Percentiles rank a stretch among this genome's conserved stretches.
Conservation (phyloP, 106 monocot species). For the Alisma plantagoaquatica region DNA sequence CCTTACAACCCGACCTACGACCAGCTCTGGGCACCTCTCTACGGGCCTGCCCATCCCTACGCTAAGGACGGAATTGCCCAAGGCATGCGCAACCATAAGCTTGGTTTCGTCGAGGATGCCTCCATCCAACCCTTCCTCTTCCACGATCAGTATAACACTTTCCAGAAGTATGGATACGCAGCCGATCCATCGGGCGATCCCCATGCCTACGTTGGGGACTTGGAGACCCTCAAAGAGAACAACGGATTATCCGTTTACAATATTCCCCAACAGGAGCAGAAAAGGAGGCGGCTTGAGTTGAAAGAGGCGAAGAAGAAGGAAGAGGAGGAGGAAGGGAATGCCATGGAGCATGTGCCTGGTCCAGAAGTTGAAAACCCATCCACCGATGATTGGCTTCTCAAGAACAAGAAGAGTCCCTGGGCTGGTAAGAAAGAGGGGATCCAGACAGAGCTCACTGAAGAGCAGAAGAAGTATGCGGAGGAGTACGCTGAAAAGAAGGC, state of each 20-base stretch:
- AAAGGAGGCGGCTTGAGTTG: slow-evolving; percentile 43
- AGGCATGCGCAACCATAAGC: slow-evolving; percentile 95
- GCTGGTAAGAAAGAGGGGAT: slow-evolving; percentile 59
- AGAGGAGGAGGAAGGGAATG: slow-evolving; percentile 1
- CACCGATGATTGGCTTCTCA: slow-evolving; percentile 76
- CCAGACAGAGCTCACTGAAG: slow-evolving; percentile 78
- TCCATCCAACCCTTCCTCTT: slow-evolving; percentile 92
- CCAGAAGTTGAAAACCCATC: slow-evolving; percentile 53
- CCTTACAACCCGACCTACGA: slow-evolving; percentile 90
- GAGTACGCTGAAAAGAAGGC: slow-evolving; percentile 92
- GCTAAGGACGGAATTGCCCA: slow-evolving; percentile 68
- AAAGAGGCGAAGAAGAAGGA: slow-evolving; percentile 13
- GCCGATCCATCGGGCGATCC: slow-evolving; percentile 81
- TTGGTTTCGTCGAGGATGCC: slow-evolving; percentile 94
- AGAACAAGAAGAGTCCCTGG: slow-evolving; percentile 81
- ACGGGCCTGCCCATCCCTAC: slow-evolving; percentile 77
- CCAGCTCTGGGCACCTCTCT: slow-evolving; percentile 91
- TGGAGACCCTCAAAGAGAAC: slow-evolving; percentile 33
- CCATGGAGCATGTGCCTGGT: not conserved
- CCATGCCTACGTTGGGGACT: slow-evolving; percentile 61
- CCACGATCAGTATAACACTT: slow-evolving; percentile 98
- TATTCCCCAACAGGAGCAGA: slow-evolving; percentile 92
- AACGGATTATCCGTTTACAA: slow-evolving; percentile 76
- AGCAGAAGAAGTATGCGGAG: slow-evolving; percentile 95
- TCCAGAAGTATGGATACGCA: slow-evolving; percentile 89